Conservation (phyloP, 495 filamentous ascomycete genomes). For the Xanthoparmelia taractica region DNA sequence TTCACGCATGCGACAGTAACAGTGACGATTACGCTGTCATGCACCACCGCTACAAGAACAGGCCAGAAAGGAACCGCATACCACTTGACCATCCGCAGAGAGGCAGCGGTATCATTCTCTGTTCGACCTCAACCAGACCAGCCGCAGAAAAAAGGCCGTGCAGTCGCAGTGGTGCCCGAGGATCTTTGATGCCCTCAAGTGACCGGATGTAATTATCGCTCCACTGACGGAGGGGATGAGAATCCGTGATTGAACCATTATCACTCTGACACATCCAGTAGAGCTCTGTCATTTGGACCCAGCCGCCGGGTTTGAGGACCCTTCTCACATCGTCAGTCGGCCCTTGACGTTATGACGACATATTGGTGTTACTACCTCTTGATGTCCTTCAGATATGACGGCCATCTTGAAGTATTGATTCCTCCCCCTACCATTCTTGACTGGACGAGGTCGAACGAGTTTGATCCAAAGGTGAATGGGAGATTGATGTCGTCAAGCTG, state of each 20-base stretch:
- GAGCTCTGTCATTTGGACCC: conserved; percentile 87
- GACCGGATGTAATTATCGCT: conserved; percentile 61
- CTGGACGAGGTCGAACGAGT: conserved; percentile 85
- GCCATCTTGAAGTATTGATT: conserved; percentile 70
- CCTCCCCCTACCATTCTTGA: conserved; percentile 73
- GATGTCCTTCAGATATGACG: conserved; percentile 71
- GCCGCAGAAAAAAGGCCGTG: conserved; percentile 53
- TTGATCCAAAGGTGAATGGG: conserved; percentile 63
- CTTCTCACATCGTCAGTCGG: conserved; percentile 27
- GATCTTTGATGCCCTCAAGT: conserved; percentile 61
- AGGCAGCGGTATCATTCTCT: conserved; percentile 61
- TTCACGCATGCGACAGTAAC: neutral
- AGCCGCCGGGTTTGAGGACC: conserved; percentile 62
- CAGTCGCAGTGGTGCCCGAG: conserved; percentile 58
- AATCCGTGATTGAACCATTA: conserved; percentile 68
- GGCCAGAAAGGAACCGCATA: conserved; percentile 33
- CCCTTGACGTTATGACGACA: neutral
- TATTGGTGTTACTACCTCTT: conserved; percentile 39
- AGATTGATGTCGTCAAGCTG: conserved; percentile 77
- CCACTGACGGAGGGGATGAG: conserved; percentile 66
- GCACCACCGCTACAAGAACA: neutral
- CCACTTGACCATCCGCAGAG: conserved; percentile 68
- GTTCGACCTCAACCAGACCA: conserved; percentile 69
- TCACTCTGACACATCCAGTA: conserved; percentile 86
- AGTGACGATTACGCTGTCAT: neutral